Evolutionary conservation across 2,329 filamentous ascomycete genomes (phyloP), one percentile per base, ranked within the genome.

Genomic region (Penicillium glabrum): DNA sequence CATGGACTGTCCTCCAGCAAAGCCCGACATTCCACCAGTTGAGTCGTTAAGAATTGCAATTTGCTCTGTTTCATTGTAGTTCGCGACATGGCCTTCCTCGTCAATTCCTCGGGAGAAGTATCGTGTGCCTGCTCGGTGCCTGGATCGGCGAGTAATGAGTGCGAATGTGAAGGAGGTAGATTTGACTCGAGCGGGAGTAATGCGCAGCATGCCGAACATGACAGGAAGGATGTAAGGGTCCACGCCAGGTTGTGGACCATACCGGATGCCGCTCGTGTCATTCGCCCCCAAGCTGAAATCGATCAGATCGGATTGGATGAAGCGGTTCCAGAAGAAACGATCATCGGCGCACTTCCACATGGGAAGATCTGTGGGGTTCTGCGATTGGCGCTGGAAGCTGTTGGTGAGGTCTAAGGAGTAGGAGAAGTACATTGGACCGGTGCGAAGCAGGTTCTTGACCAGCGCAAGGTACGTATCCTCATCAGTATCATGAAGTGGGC

Each of bases 61-160:
- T 72, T 99, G 95, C 72, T 99, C 95, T 0, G 95, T 98, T 80
- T 99, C 95, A 72, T 99, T 99, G 82, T 93, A 99, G 74, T 99
- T 99, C 63, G 95, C 91, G n/a, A 95, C 95, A 72, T 98, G 87
- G 24, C 95, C 95, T 60, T 95, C 83, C 63, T 96, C 93, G 70
- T 99, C 93, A 46, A 98, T 86, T 51, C 95, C 95, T 62, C 95
- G 87, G 2, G 95, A 96, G 72, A 99, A 95, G 77, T 97, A 98
- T 71, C 96, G 83, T 16, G 95, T 98, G 45, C 95, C 95, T 35
- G 88, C 93, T 60, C 93, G 86, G 75, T 95, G 88, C 64, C 96
- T 85, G 23, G 93, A 96, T 66, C 95, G 86, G 60, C 95, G 85
- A 26, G 93, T 96, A 67, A 98, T 93, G 50, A 99, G 83, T 37